These are phyloP conservation scores for Penicillium alfredii DNA, from an alignment of 495 filamentous ascomycete species.

Conservation along the genomic window DNA sequence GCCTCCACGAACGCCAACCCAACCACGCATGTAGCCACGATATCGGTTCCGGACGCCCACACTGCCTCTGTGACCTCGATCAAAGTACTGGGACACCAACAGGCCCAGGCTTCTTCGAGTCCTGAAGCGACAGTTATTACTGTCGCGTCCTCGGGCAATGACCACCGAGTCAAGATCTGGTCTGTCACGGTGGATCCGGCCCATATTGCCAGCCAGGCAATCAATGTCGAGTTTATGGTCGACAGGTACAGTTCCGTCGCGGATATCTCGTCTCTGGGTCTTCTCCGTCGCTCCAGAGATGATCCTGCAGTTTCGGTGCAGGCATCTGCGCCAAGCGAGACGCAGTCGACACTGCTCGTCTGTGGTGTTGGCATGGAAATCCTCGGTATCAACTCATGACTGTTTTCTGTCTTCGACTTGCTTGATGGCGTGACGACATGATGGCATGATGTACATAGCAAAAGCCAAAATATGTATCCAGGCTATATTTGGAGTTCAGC, in stretches of 20 bases:
- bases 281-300: slow-evolving; percentile 15
- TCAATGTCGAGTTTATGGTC: slow-evolving; percentile 37
- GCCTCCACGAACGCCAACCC: slow-evolving; percentile 5
- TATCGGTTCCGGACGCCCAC: slow-evolving; percentile 67
- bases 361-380: slow-evolving; percentile 55
- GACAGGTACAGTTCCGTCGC: slow-evolving; percentile 60
- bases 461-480: too few relatives aligned
- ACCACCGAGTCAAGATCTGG: slow-evolving; percentile 80
- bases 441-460: slow-evolving; percentile 14
- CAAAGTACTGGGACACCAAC: slow-evolving; percentile 32
- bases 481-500: too few relatives aligned
- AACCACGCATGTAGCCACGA: slow-evolving; percentile 29
- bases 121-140: slow-evolving; percentile 10
- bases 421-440: slow-evolving; percentile 12
- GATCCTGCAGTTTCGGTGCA: neutral
- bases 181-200: slow-evolving; percentile 34
- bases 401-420: slow-evolving; percentile 5
- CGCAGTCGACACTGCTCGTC: slow-evolving; percentile 33
- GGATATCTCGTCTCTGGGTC: slow-evolving; percentile 49
- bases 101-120: neutral
- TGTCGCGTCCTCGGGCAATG: slow-evolving; percentile 65
- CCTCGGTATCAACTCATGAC: slow-evolving; percentile 19
- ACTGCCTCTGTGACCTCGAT: slow-evolving; percentile 72
- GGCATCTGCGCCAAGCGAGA: neutral
- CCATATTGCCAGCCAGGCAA: slow-evolving; percentile 24